Conservation (phyloP, 495 filamentous ascomycete species). For the Trichocladium antarcticum region DNA sequence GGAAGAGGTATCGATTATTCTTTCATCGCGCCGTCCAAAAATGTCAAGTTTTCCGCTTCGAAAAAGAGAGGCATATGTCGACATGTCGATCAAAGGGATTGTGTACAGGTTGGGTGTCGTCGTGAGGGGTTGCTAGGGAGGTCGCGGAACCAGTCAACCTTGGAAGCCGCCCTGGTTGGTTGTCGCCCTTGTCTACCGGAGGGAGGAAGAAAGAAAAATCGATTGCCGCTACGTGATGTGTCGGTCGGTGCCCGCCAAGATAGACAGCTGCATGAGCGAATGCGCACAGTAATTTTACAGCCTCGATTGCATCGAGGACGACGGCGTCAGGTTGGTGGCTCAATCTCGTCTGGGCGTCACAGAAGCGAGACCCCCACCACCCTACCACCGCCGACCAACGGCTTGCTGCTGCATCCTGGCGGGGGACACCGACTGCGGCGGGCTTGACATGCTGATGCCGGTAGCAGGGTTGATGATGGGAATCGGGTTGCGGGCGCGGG, state of each 20-base stretch:
- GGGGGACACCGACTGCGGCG: constrained; percentile 81
- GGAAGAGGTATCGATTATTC: constrained; percentile 29
- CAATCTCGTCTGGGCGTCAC: constrained; percentile 20
- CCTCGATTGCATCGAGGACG: constrained; percentile 25
- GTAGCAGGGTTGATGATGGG: constrained; percentile 96
- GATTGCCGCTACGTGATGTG: constrained; percentile 26
- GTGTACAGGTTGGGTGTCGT: constrained; percentile 26
- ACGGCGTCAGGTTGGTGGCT: constrained; percentile 18
- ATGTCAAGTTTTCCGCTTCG: constrained; percentile 24
- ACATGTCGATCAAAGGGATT: constrained; percentile 28
- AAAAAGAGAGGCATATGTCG: constrained; percentile 23
- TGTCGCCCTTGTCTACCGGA: constrained; percentile 24
- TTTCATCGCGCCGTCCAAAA: constrained; percentile 30
- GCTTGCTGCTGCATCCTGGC: constrained; percentile 60
- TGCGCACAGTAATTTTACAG: constrained; percentile 18
- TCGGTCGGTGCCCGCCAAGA: constrained; percentile 34
- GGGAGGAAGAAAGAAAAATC: constrained; percentile 21
- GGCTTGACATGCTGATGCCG: constrained; percentile 77
- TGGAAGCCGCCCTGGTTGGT: constrained; percentile 5
- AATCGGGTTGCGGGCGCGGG: constrained; percentile 87
- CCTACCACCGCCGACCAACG: constrained; percentile 42
- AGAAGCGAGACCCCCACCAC: constrained; percentile 23
- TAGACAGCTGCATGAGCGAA: constrained; percentile 26
- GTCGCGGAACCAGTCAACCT: constrained; percentile 27
- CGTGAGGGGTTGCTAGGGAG: constrained; percentile 9